These are phyloP conservation scores for Aspergillus tamarii DNA, from an alignment of 2,329 filamentous ascomycete species.

Conservation along the genomic window DNA sequence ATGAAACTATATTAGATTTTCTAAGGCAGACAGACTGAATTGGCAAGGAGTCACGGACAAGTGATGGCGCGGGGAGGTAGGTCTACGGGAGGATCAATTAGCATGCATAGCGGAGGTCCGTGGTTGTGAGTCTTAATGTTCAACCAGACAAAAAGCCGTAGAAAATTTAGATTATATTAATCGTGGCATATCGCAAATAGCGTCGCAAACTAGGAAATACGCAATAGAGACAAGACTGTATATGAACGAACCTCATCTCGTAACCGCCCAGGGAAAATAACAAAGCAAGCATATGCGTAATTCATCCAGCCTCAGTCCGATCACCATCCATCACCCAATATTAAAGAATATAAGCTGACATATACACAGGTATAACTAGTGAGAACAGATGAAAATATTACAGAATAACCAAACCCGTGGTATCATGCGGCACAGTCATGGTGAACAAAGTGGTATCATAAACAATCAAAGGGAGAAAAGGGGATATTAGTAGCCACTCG, in stretches of 20 bases:
- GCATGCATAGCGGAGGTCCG: too few species aligned
- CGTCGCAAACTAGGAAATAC: background rate
- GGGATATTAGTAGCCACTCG: slow-evolving; percentile 6
- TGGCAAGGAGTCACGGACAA: too few species aligned
- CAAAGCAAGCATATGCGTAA: background rate
- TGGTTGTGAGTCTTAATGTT: too few species aligned
- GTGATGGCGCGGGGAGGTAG: background rate
- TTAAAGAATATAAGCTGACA: slow-evolving; percentile 11
- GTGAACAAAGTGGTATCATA: slow-evolving; percentile 48
- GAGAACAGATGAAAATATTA: slow-evolving; percentile 7
- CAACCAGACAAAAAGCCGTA: too few species aligned
- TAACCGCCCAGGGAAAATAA: too few species aligned
- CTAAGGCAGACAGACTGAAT: too few species aligned
- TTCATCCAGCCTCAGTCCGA: background rate
- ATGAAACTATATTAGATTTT: too few species aligned
- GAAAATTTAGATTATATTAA: background rate
- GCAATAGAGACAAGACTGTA: background rate
- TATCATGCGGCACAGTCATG: slow-evolving; percentile 40
- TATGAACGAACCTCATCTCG: background rate
- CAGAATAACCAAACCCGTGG: slow-evolving; percentile 27
- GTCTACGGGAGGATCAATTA: background rate
- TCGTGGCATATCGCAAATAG: background rate
- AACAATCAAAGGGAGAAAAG: slow-evolving; percentile 13
- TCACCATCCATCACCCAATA: background rate
- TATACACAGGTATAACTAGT: slow-evolving; percentile 16